These are phyloP conservation scores for Zhuliangozyma blackwelliae DNA, from an alignment of 1,139 yeast genomes.

Conservation along the genomic window DNA sequence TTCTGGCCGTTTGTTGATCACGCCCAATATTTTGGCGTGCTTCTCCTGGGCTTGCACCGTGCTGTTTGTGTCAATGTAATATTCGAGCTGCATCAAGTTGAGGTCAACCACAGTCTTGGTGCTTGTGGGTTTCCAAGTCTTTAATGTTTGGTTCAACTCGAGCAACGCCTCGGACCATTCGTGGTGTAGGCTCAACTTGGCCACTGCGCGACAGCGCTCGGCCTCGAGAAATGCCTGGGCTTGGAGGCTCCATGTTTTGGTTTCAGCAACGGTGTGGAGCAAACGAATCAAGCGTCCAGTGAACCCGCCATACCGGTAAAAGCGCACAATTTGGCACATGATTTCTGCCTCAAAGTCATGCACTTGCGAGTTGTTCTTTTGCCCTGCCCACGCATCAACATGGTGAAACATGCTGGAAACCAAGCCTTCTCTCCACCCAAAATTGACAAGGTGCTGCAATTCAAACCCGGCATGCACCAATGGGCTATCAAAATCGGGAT, in stretches of 20 bases:
- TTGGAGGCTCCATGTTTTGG: slow-evolving; percentile 2
- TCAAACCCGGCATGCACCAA: slow-evolving; percentile 18
- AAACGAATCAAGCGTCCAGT: slow-evolving; percentile 23
- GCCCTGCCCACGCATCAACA: slow-evolving; percentile 6
- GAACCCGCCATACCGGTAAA: slow-evolving; percentile 33
- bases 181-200: slow-evolving; percentile 8
- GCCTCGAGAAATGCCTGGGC: slow-evolving; percentile 9
- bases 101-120: slow-evolving; percentile 18
- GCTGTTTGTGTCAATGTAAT: slow-evolving; percentile 14
- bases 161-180: slow-evolving; percentile 14
- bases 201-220: slow-evolving; percentile 13
- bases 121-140: slow-evolving; percentile 7
- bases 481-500: slow-evolving; percentile 2
- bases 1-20: slow-evolving; percentile 26
- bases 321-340: slow-evolving; percentile 25
- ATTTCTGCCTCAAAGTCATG: slow-evolving; percentile 25
- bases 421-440: slow-evolving; percentile 17
- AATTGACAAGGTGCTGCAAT: slow-evolving; percentile 17
- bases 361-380: neutral
- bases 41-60: slow-evolving; percentile 17
- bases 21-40: slow-evolving; percentile 18
- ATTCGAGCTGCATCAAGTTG: slow-evolving; percentile 31
- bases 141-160: slow-evolving; percentile 14
- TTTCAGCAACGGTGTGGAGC: slow-evolving; percentile 11
- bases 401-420: slow-evolving; percentile 11